phyloP scores from a whole-genome alignment of 352 stramenopile species.

The Phytophthora boehmeriae region DNA sequence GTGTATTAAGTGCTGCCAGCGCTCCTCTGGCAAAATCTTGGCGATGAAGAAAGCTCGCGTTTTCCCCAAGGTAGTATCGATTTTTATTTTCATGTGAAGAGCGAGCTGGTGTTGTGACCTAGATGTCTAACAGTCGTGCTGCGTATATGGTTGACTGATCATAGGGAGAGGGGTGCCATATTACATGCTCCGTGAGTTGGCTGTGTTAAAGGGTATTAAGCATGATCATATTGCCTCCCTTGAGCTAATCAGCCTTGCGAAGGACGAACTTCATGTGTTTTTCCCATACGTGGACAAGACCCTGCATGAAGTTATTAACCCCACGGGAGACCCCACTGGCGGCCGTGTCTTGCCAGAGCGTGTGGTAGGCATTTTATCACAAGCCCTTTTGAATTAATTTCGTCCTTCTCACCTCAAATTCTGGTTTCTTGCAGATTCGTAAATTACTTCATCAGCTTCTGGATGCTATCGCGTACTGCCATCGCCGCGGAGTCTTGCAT shows the following conservation, averaged over 20 bases:
- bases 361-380: constrained; percentile 54
- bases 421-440: constrained; percentile 53
- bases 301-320: constrained; percentile 91
- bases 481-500: constrained; percentile 87
- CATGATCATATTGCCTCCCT: constrained; percentile 90
- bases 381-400: constrained; percentile 3
- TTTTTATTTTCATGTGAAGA: neutral
- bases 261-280: constrained; percentile 90
- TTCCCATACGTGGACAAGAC: constrained; percentile 92
- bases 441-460: constrained; percentile 87
- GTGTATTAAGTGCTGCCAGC: constrained; percentile 88
- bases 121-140: constrained; percentile 7
- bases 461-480: constrained; percentile 89
- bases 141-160: constrained; percentile 1
- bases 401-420: constrained; percentile 7
- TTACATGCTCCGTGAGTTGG: constrained; percentile 92
- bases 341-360: constrained; percentile 74
- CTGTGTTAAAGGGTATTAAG: constrained; percentile 86
- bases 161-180: constrained; percentile 92
- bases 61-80: constrained; percentile 71
- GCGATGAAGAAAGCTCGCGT: constrained; percentile 90
- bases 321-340: constrained; percentile 80
- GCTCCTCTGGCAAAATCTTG: constrained; percentile 83
- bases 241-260: constrained; percentile 86
- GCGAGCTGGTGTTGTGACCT: neutral